phyloP scores from a whole-genome alignment of 306 rosid species.

The Gastrolobium villosum region DNA sequence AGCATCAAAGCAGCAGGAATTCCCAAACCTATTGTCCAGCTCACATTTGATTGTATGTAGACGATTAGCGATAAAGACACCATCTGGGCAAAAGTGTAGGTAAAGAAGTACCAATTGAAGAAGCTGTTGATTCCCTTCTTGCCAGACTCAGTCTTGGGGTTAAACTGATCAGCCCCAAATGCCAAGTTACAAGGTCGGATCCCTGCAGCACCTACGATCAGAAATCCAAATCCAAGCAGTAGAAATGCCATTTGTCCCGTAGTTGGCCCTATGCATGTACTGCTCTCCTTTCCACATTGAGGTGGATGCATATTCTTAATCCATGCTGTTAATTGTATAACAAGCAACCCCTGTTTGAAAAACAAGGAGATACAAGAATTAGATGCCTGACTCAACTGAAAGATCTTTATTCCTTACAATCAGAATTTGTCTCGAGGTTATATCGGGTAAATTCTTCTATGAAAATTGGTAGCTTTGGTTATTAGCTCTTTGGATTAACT shows the following conservation, averaged over 20 bases:
- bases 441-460: no score
- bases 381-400: not conserved
- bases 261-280: conserved; percentile 64
- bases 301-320: conserved; percentile 82
- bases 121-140: conserved; percentile 85
- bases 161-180: conserved; percentile 92
- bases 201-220: conserved; percentile 83
- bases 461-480: no score
- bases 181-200: conserved; percentile 92
- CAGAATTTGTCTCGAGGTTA: not conserved
- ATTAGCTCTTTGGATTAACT: no score
- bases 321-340: conserved; percentile 81
- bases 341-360: conserved; percentile 68
- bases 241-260: conserved; percentile 75
- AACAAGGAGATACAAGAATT: conserved; percentile 9
- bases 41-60: conserved; percentile 76
- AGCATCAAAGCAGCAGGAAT: conserved; percentile 88
- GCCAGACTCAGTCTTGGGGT: conserved; percentile 83
- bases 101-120: conserved; percentile 93
- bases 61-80: conserved; percentile 73
- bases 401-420: not conserved
- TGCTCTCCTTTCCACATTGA: conserved; percentile 53
- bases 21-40: conserved; percentile 85
- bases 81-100: conserved; percentile 80
- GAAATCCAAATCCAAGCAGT: conserved; percentile 63